Conservation (phyloP, 108 stramenopile genomes). For the Ochromonas danica region DNA sequence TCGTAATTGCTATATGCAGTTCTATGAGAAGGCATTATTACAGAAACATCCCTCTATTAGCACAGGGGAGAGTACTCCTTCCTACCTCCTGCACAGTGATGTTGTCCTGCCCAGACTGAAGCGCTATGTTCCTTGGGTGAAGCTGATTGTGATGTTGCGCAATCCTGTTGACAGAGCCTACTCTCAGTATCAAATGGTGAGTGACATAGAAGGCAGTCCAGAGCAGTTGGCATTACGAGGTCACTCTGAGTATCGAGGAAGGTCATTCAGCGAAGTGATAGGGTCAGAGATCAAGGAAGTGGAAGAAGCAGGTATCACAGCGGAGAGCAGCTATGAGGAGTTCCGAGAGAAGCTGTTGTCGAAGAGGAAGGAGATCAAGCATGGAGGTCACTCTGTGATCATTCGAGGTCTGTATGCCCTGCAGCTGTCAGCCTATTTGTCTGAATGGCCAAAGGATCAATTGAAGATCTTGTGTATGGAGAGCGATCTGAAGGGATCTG, state of each 20-base stretch:
- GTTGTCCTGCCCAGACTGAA: slow-evolving; percentile 83
- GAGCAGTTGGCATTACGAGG: slow-evolving; percentile 75
- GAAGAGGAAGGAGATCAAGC: no score
- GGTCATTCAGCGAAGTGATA: slow-evolving; percentile 76
- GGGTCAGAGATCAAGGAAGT: slow-evolving; percentile 64
- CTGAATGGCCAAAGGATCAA: background rate
- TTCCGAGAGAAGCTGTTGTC: background rate
- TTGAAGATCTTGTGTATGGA: background rate
- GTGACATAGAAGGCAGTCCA: slow-evolving; percentile 69
- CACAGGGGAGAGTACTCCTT: slow-evolving; percentile 93
- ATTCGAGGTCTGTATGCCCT: background rate
- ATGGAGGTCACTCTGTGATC: background rate
- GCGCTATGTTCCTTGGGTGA: slow-evolving; percentile 56
- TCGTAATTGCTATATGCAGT: slow-evolving; percentile 62
- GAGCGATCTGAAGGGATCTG: background rate
- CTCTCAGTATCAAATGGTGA: slow-evolving; percentile 92
- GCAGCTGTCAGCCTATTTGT: background rate
- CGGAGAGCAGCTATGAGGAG: background rate
- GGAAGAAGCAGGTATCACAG: background rate
- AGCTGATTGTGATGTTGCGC: slow-evolving; percentile 83
- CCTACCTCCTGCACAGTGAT: slow-evolving; percentile 79
- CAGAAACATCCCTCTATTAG: slow-evolving; percentile 65
- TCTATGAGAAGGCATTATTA: slow-evolving; percentile 70
- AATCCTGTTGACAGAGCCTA: slow-evolving; percentile 83
- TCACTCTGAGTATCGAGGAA: slow-evolving; percentile 65